phyloP scores from a whole-genome alignment of 2,329 filamentous ascomycete species.

The Colletotrichum abscissum region DNA sequence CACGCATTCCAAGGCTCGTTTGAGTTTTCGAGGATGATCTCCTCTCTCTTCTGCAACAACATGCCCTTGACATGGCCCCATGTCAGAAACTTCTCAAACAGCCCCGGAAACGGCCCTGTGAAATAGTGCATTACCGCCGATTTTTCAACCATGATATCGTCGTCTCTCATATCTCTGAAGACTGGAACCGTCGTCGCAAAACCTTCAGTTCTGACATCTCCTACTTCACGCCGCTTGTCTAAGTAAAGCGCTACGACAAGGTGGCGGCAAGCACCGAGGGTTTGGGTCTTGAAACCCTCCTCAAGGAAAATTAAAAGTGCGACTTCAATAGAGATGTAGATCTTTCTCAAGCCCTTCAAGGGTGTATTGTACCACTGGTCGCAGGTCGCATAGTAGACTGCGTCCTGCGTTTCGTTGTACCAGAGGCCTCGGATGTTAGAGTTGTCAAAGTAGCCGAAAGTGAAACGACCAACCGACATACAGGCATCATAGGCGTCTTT shows the following conservation, averaged over 20 bases:
- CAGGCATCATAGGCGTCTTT: not conserved
- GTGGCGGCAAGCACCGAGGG: not conserved
- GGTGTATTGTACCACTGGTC: not conserved
- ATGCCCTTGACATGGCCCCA: not conserved
- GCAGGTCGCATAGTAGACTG: not conserved
- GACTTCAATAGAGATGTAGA: not conserved
- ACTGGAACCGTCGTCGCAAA: not conserved
- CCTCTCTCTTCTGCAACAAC: not conserved
- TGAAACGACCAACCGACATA: not conserved
- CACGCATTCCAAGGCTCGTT: too few relatives aligned
- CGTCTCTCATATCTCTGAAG: not conserved
- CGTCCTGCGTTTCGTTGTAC: not conserved
- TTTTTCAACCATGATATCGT: not conserved
- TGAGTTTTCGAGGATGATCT: not conserved
- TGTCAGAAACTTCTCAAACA: not conserved
- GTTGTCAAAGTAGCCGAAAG: not conserved
- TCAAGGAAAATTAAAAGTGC: accelerated
- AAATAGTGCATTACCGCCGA: too few relatives aligned
- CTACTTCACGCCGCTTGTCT: not conserved
- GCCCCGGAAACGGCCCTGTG: not conserved
- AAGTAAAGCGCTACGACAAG: not conserved
- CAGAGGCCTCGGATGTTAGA: not conserved
- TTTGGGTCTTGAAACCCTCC: accelerated
- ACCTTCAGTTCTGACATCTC: accelerated
- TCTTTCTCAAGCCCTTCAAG: not conserved